phyloP scores from a whole-genome alignment of 2,329 filamentous ascomycete species.

The Ceratocystis colombiana region DNA sequence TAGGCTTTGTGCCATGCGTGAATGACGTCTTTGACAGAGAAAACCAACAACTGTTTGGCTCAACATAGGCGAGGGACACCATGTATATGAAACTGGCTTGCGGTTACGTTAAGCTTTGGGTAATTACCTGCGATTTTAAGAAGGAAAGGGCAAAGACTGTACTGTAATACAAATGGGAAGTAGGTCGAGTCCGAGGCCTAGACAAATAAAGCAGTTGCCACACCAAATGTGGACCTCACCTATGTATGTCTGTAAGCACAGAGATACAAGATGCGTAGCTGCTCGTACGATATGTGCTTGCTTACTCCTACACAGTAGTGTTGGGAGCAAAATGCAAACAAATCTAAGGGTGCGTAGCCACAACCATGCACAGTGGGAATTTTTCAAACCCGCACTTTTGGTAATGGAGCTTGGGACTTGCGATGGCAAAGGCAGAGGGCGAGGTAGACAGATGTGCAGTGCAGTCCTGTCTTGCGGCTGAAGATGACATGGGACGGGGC shows the following conservation, averaged over 20 bases:
- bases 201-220: slow-evolving; percentile 1
- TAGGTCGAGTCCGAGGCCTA: not conserved
- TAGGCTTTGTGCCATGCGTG: not conserved
- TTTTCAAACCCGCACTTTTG: not conserved
- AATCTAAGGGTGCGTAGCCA: not conserved
- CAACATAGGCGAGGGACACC: not conserved
- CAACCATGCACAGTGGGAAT: not conserved
- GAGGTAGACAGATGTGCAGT: not conserved
- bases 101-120: slow-evolving; percentile 3
- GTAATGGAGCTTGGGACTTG: not conserved
- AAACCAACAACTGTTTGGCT: not conserved
- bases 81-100: not conserved
- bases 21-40: not conserved
- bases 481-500: not conserved
- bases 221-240: not conserved
- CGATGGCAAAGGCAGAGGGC: not conserved
- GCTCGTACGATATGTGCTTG: not conserved
- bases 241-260: not conserved
- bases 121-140: not conserved
- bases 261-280: not conserved
- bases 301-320: not conserved
- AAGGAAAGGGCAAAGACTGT: not conserved
- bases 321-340: not conserved
- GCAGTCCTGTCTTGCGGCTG: not conserved
- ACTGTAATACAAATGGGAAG: not conserved